Base-by-base conservation (phyloP, 164 flowering plant species). In the Annona cherimola region DNA sequence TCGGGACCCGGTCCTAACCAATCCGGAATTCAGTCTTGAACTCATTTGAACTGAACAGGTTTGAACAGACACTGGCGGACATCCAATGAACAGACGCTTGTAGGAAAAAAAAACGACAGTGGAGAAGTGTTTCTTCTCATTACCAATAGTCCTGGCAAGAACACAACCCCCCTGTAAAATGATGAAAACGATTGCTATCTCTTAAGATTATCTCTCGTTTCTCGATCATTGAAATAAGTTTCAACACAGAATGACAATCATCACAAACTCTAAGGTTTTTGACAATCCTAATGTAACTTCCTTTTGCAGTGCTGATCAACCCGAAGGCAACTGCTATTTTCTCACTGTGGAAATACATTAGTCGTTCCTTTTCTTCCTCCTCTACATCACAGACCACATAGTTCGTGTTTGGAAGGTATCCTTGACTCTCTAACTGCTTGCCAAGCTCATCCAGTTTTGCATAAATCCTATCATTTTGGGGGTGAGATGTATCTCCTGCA, bases 301-400 rank as follows among this genome's bases (percentile, higher is more conserved):
- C 75, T 4, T 76, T 69, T 19, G 20, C 62, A 14, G 68, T 77
- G 42, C 71, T 76, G 16, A 83, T 66, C n/a, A 83, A 73, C 59
- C 83, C 82, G 69, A 81, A 83, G 44, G 83, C 81, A 61, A 83
- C 79, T 3, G 85, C 85, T 41, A 80, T 76, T 76, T 83, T 81
- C 75, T 81, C 83, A 44, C 82, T 81, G 45, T 83, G 83, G 44
- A 78, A 68, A 64, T 71, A 75, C 6, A 81, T 63, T 43, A 71
- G 61, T 12, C 68, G 72, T 70, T 79, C 81, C 69, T 81, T 83
- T 72, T 79, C 84, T 71, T 83, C 83, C 64, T 72, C 74, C 50
- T 79, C 82, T 8, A 83, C 73, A 16, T 82, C 82, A 62, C 76
- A 69, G 2, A 76, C 35, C 42, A 78, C 80, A 66, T 74, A 78